A percentile compares a stretch with the other conserved stretches of the same genome.
These are phyloP conservation scores for Hirschfeldia incana DNA, from an alignment of 345 rosid genomes.

Conservation along the genomic window DNA sequence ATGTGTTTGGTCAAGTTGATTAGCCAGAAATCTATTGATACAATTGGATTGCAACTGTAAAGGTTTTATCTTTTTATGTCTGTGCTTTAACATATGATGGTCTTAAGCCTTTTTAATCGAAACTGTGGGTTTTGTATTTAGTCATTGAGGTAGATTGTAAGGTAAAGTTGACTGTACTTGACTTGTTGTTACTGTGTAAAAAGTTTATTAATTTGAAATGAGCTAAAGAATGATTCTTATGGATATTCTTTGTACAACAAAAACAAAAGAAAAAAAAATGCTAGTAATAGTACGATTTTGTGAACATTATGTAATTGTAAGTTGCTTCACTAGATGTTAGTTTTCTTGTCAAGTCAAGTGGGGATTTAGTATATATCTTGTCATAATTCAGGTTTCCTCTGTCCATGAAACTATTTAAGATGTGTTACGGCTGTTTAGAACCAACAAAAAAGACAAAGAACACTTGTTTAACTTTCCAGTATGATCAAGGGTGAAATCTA, in stretches of 20 bases:
- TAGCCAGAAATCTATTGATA: conserved; percentile 2
- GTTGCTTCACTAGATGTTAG: neutral
- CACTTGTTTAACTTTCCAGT: conserved; percentile 24
- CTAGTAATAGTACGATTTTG: neutral
- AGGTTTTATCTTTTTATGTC: neutral
- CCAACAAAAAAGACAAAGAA: too few species aligned
- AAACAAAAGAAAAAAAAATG: too few species aligned
- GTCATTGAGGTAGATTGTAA: neutral
- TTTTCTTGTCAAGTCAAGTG: neutral
- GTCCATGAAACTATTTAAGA: too few species aligned
- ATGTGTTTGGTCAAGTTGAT: conserved; percentile 1
- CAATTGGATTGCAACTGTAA: neutral
- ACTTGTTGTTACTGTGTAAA: neutral
- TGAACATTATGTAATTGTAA: neutral
- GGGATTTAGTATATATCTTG: neutral
- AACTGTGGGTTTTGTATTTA: neutral
- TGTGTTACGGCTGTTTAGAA: too few species aligned
- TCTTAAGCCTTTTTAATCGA: neutral
- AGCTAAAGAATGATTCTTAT: neutral
- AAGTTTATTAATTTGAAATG: conserved; percentile 12
- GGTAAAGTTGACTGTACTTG: neutral
- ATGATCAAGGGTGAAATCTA: conserved; percentile 13
- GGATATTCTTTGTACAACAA: neutral
- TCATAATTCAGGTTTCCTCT: neutral
- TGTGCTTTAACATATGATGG: neutral